These are phyloP conservation scores for Aspergillus unguis DNA, from an alignment of 2,329 filamentous ascomycete genomes.

Conservation along the genomic window DNA sequence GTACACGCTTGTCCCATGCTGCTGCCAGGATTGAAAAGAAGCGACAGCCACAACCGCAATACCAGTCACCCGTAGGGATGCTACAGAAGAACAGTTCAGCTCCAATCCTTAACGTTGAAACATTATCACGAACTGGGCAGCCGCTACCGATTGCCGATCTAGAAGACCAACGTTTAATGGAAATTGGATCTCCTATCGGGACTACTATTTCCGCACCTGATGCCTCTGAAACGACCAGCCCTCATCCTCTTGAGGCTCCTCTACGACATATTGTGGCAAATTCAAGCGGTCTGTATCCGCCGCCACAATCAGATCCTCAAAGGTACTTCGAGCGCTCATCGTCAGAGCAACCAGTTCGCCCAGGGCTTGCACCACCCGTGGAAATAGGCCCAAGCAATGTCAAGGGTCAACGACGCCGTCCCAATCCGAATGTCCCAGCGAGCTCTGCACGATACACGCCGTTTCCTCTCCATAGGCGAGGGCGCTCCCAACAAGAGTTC, in stretches of 20 bases:
- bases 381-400: constrained; percentile 39
- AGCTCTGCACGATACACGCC: constrained; percentile 18
- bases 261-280: constrained; percentile 13
- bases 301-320: constrained; percentile 17
- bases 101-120: constrained; percentile 56
- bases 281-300: constrained; percentile 14
- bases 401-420: constrained; percentile 33
- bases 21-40: constrained; percentile 91
- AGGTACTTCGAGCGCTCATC: constrained; percentile 9
- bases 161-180: constrained; percentile 15
- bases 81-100: constrained; percentile 64
- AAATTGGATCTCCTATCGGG: constrained; percentile 25
- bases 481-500: constrained; percentile 33
- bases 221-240: constrained; percentile 15
- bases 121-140: constrained; percentile 49
- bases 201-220: constrained; percentile 23
- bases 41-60: constrained; percentile 71
- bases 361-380: constrained; percentile 43
- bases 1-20: constrained; percentile 82
- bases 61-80: constrained; percentile 71
- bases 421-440: constrained; percentile 34
- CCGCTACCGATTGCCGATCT: constrained; percentile 48
- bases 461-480: constrained; percentile 28
- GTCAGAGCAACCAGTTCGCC: constrained; percentile 22
- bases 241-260: constrained; percentile 7